These are phyloP conservation scores for Arthrobotrys pseudoclavata DNA, from an alignment of 2,329 filamentous ascomycete species.

Conservation along the genomic window DNA sequence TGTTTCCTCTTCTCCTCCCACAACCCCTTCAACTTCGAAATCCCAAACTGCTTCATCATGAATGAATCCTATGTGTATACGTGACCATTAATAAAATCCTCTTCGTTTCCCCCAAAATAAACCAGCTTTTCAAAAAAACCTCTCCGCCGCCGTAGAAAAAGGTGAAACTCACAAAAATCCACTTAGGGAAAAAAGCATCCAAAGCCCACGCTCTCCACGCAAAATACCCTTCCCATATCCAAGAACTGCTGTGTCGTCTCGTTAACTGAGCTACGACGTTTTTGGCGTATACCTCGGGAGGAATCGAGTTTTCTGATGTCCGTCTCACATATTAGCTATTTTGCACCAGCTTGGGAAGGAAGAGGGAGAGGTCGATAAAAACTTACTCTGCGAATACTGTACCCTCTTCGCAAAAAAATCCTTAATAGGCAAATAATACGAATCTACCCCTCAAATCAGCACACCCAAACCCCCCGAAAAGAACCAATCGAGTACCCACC, in stretches of 20 bases:
- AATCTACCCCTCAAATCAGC: constrained; percentile 46
- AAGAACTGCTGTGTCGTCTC: constrained; percentile 54
- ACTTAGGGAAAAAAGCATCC: constrained; percentile 62
- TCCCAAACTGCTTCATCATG: constrained; percentile 56
- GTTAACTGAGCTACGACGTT: constrained; percentile 61
- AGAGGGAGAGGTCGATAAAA: neutral
- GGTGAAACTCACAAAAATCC: constrained; percentile 61
- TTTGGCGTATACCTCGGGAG: constrained; percentile 60
- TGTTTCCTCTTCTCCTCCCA: constrained; percentile 58
- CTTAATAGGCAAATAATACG: constrained; percentile 61
- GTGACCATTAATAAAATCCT: constrained; percentile 1
- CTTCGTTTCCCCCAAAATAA: neutral
- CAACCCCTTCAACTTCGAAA: constrained; percentile 48
- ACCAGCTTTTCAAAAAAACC: neutral
- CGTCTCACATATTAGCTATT: neutral
- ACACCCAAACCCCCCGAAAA: no score
- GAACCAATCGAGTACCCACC: constrained; percentile 4
- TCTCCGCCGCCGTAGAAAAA: no score
- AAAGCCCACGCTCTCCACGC: constrained; percentile 59
- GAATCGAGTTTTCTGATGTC: constrained; percentile 59
- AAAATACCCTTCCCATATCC: constrained; percentile 62
- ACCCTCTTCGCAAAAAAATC: constrained; percentile 59
- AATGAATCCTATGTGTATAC: constrained; percentile 51
- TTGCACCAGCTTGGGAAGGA: neutral
- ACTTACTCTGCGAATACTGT: constrained; percentile 60